Evolutionary conservation across 495 filamentous ascomycete genomes (phyloP), one percentile per base, ranked within the genome.

Genomic region (Platismatia glauca): DNA sequence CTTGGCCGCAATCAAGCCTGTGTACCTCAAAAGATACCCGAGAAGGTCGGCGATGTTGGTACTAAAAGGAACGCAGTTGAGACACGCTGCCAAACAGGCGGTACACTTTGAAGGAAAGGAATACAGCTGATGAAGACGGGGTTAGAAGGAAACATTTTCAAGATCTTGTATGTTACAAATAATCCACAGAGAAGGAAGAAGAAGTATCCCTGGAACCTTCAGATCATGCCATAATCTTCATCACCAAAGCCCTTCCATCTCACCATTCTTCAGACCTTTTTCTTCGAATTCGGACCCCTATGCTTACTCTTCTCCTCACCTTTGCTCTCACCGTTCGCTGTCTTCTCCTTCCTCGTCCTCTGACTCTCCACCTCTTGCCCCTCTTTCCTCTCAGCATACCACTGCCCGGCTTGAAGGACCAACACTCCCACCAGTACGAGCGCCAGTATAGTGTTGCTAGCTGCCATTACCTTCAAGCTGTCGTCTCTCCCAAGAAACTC

Each of bases 361-460:
- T 83, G 79, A 71, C 78, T 75, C 72, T 83, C 86, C 65, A 78
- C 79, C 76, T 97, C 93, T 75, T 91, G 86, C 70, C 78, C 78
- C 73, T 97, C 91, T 82, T 94, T 96, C 65, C 86, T 77, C 81
- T 96, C 91, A 33, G 95, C 94, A 78, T 98, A 98, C 94, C 94
- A 98, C 80, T 97, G 93, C 16, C 95, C 94, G 11, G 90, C 92
- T 84, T 98, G 95, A 70, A 98, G 77, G 37, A 95, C 89, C 64
- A 98, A 69, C 34, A 98, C 89, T 5, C 94, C 94, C 0, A 96
- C 85, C 58, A 97, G 73, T 33, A 98, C 90, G 44, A 98, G 77
- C 57, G 92, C 94, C 46, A 97, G 69, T 66, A 98, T 98, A 4
- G 93, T 96, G 72, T 97, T 95, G 73, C 89, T 96, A 34, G 94